These are phyloP conservation scores for Populus nigra DNA, from an alignment of 345 rosid genomes.

Conservation along the genomic window DNA sequence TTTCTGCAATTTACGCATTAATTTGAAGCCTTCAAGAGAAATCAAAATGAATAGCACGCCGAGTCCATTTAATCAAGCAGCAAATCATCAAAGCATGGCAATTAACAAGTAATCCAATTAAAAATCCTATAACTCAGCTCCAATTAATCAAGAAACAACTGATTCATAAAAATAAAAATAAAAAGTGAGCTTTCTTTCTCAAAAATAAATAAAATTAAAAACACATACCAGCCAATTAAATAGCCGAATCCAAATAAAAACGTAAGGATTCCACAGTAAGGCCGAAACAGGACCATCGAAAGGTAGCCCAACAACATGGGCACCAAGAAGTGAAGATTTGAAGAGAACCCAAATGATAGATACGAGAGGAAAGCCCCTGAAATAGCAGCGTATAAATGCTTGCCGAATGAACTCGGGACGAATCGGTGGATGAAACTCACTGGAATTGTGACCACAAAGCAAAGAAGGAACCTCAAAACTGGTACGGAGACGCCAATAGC, in stretches of 20 bases:
- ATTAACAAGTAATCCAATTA: not conserved
- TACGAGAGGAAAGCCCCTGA: conserved; percentile 73
- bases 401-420: conserved; percentile 57
- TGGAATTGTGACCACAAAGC: conserved; percentile 85
- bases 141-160: not conserved
- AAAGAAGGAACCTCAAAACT: conserved; percentile 78
- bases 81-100: not conserved
- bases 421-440: conserved; percentile 61
- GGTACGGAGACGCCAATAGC: conserved; percentile 82
- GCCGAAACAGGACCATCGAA: conserved; percentile 66
- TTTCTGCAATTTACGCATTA: not conserved
- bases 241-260: conserved; percentile 73
- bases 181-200: not conserved
- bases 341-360: conserved; percentile 80
- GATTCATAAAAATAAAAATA: not conserved
- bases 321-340: conserved; percentile 85
- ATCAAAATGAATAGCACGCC: not conserved
- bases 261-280: conserved; percentile 66
- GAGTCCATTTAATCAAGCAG: not conserved
- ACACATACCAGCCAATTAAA: conserved; percentile 80
- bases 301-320: conserved; percentile 75
- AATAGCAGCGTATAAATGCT: conserved; percentile 62
- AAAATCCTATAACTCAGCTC: not conserved
- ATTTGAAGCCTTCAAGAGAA: not conserved
- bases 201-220: not conserved